phyloP scores from a whole-genome alignment of 1,139 yeast species.

The Meyerozyma carpophila region DNA sequence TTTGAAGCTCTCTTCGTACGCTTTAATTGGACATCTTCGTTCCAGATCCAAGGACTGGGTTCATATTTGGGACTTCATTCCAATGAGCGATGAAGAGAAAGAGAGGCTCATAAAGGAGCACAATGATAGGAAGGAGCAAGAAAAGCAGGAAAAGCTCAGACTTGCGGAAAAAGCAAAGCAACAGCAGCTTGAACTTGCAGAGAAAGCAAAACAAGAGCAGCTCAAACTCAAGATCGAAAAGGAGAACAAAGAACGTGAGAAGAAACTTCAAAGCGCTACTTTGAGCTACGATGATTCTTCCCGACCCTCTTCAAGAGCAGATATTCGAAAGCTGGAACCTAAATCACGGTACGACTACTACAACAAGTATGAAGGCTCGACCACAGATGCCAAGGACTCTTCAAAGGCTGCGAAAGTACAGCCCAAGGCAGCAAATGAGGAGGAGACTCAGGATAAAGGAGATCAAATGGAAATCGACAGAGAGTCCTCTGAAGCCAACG shows the following conservation, averaged over 20 bases:
- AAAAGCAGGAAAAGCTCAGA: slow-evolving; percentile 6
- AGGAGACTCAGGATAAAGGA: background rate
- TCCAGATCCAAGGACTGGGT: slow-evolving; percentile 56
- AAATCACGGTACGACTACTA: slow-evolving; percentile 28
- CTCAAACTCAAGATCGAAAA: slow-evolving; percentile 7
- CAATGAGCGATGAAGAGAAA: slow-evolving; percentile 32
- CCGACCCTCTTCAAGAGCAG: slow-evolving; percentile 13
- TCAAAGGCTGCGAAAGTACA: background rate
- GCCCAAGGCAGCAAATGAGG: slow-evolving; percentile 2
- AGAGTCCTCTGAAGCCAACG: slow-evolving; percentile 1
- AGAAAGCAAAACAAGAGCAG: slow-evolving; percentile 1
- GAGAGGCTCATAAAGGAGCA: slow-evolving; percentile 17
- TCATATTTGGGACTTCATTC: slow-evolving; percentile 52
- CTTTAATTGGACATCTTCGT: slow-evolving; percentile 67
- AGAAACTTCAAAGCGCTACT: slow-evolving; percentile 3
- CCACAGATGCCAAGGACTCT: background rate
- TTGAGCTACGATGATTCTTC: slow-evolving; percentile 7
- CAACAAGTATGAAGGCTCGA: slow-evolving; percentile 18
- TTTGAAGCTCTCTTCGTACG: slow-evolving; percentile 71
- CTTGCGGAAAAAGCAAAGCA: background rate
- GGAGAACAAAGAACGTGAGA: slow-evolving; percentile 10
- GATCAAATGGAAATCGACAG: slow-evolving; percentile 2
- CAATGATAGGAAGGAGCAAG: slow-evolving; percentile 14
- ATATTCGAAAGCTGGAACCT: slow-evolving; percentile 14
- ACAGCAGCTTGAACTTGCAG: slow-evolving; percentile 3